Evolutionary conservation across 768 basidiomycete species (phyloP).

Genomic region (Dacryopinax primogenitus): DNA sequence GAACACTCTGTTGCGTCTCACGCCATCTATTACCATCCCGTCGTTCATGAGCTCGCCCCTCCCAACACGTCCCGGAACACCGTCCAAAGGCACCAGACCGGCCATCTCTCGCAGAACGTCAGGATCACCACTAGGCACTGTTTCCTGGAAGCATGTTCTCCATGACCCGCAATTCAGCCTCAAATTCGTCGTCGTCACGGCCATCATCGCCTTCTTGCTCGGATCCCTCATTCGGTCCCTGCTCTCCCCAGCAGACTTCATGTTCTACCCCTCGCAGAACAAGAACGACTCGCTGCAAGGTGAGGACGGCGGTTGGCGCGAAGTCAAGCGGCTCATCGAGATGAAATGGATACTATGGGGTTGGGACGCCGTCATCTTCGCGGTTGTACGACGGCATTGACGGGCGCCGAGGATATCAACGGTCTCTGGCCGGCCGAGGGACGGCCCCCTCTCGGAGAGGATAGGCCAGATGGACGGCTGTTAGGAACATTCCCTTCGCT

Average conservation of each 20-base stretch:
- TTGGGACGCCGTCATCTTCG: conserved; percentile 72
- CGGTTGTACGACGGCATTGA: conserved; percentile 53
- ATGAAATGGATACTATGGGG: conserved; percentile 69
- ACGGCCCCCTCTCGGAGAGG: too few relatives aligned
- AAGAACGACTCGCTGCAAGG: conserved; percentile 17
- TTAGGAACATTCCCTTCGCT: conserved; percentile 8
- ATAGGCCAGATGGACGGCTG: too few relatives aligned
- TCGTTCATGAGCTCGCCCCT: neutral
- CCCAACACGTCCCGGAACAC: neutral
- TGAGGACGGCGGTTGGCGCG: conserved; percentile 59
- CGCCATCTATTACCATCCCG: conserved; percentile 9
- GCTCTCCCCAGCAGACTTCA: conserved; percentile 81
- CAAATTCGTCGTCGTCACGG: conserved; percentile 47
- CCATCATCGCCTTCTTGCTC: conserved; percentile 77
- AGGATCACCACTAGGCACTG: neutral
- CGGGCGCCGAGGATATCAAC: neutral
- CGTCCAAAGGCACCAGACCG: neutral
- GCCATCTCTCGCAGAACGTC: neutral
- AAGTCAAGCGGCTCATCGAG: conserved; percentile 69
- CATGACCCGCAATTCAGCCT: conserved; percentile 7
- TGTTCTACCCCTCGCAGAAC: conserved; percentile 39
- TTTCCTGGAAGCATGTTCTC: neutral
- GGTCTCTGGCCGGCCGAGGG: neutral
- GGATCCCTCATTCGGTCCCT: conserved; percentile 83
- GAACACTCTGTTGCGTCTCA: conserved; percentile 16